Percentiles rank a stretch among this genome's conserved stretches.
These are phyloP conservation scores for Pseudomonodictys pantanalensis DNA, from an alignment of 495 filamentous ascomycete species.

Conservation along the genomic window DNA sequence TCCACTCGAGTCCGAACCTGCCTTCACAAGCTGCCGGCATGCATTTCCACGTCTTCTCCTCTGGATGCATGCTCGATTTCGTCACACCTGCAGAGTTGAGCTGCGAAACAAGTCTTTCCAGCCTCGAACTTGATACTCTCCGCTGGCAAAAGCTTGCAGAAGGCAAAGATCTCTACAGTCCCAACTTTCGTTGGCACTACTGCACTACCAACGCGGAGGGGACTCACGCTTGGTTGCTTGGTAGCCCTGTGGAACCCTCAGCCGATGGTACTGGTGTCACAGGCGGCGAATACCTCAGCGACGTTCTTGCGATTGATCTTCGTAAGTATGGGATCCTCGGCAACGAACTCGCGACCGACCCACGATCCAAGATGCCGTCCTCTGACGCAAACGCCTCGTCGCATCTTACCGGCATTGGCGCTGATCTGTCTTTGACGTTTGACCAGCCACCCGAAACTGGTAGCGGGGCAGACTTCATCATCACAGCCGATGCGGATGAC, in stretches of 20 bases:
- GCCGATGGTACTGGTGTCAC: slow-evolving; percentile 50
- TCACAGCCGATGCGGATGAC: slow-evolving; percentile 74
- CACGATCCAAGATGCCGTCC: slow-evolving; percentile 53
- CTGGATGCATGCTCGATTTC: slow-evolving; percentile 87
- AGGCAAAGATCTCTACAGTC: slow-evolving; percentile 84
- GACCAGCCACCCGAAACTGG: slow-evolving; percentile 73
- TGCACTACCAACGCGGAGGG: slow-evolving; percentile 89
- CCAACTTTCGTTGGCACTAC: slow-evolving; percentile 93
- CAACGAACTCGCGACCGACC: slow-evolving; percentile 64
- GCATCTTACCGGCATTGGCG: slow-evolving; percentile 64
- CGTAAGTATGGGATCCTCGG: slow-evolving; percentile 82
- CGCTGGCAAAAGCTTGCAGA: slow-evolving; percentile 93
- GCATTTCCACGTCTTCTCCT: slow-evolving; percentile 93
- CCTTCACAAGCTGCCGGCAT: slow-evolving; percentile 84
- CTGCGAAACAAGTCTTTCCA: slow-evolving; percentile 85
- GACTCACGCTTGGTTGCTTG: slow-evolving; percentile 95
- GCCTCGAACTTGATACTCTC: slow-evolving; percentile 77
- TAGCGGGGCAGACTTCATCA: slow-evolving; percentile 78
- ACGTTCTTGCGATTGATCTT: slow-evolving; percentile 88
- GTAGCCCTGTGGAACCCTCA: slow-evolving; percentile 71
- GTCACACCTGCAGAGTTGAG: slow-evolving; percentile 88
- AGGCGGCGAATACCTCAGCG: slow-evolving; percentile 85
- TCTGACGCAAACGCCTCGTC: slow-evolving; percentile 50
- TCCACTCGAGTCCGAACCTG: slow-evolving; percentile 81
- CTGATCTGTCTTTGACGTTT: slow-evolving; percentile 80